Evolutionary conservation across 192 early-diverging fungal species (phyloP), one percentile per base, ranked within the genome.

Genomic region (Coemansia sp.): DNA sequence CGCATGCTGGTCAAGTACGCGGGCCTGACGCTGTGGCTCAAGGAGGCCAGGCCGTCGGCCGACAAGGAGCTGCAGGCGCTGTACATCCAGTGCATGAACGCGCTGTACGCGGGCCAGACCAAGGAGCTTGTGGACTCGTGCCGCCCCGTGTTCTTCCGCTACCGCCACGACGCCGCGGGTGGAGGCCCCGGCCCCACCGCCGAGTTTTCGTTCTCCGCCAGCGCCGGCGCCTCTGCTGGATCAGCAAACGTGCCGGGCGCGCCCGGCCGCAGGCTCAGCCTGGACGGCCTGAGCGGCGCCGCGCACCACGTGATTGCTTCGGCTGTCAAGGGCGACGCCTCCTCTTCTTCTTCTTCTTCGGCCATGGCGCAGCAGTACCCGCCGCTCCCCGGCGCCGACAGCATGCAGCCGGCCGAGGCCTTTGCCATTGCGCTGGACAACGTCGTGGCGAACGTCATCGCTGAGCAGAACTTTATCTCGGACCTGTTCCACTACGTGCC

Each of bases 401-500:
- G 74, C 9, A 73, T 77, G 71, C 75, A 77, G 53, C 74, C 75
- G 5, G 46, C 68, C 6, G 80, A 83, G 63, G 80, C 71, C 1
- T 83, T 77, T 65, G 39, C 67, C 10, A 77, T 74, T 58, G 74
- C 75, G 20, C 39, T 83, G 41, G 72, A 73, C 2, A 77, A 68
- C 39, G 77, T 95, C 20, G 79, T 89, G 10, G 69, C 87, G 24
- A 71, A 89, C 14, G 88, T 97, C 12, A 84, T 93, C 11, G 81
- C 92, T 2, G 96, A 96, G 76, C 94, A 98, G 77, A 98, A 97
- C 77, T 96, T 93, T 66, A 86, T 97, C 46, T 86, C 88, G 17
- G 94, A 97, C 63, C 77, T 96, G 31, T 98, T 99, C 57, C 86
- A 90, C 70, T 70, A 87, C 80, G 67, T 74, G n/a, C 79, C 75